Evolutionary conservation across 345 rosid genomes (phyloP).

Genomic region (Mangifera indica): DNA sequence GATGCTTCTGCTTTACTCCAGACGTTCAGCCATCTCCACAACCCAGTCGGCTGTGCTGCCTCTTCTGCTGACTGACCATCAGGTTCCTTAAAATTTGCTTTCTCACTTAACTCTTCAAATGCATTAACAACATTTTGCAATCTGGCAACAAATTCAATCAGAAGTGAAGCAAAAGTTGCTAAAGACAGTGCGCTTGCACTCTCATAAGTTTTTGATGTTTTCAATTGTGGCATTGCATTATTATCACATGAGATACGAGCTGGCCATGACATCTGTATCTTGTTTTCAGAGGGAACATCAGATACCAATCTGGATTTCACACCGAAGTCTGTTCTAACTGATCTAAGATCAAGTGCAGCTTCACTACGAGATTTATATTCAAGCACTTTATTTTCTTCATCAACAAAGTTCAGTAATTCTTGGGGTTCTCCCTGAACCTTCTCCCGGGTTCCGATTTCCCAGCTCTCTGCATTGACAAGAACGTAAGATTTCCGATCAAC

Average conservation of each 20-base stretch:
- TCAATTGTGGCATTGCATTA: constrained; percentile 33
- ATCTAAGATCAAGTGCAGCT: constrained; percentile 62
- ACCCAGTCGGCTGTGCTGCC: constrained; percentile 30
- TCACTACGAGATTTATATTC: constrained; percentile 69
- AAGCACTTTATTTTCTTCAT: constrained; percentile 41
- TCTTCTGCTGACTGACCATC: constrained; percentile 22
- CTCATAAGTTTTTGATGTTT: constrained; percentile 67
- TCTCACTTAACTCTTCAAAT: constrained; percentile 63
- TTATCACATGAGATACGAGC: constrained; percentile 33
- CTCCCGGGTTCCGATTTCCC: constrained; percentile 76
- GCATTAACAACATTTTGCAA: constrained; percentile 64
- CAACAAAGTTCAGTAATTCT: constrained; percentile 49
- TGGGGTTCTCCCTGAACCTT: constrained; percentile 46
- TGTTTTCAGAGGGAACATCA: constrained; percentile 22
- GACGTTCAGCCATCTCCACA: constrained; percentile 30
- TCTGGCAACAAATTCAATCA: constrained; percentile 89
- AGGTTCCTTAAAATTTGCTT: constrained; percentile 71
- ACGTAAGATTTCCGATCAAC: constrained; percentile 82
- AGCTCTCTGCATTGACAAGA: constrained; percentile 74
- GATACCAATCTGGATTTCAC: constrained; percentile 18
- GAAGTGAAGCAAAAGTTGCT: constrained; percentile 81
- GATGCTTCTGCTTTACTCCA: constrained; percentile 9
- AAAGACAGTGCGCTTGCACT: constrained; percentile 86
- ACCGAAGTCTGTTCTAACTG: constrained; percentile 24
- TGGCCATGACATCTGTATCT: constrained; percentile 67